Base-by-base conservation (phyloP, 352 stramenopile species). In the Pythium folliculosum region DNA sequence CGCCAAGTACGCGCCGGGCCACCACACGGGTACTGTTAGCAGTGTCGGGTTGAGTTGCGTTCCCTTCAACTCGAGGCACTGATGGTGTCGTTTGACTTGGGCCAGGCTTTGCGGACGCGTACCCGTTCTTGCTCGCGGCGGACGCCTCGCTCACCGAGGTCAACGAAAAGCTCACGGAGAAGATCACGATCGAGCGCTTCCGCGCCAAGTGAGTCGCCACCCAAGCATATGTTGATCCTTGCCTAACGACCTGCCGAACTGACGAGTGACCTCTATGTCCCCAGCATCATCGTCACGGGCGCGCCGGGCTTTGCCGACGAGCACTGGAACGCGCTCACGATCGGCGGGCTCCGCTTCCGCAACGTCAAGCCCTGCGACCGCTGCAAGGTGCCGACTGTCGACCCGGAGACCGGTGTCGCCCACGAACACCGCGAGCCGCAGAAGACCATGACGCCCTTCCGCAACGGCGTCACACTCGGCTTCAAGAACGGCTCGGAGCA, bases 151-250 rank as follows among this genome's bases (percentile, higher is more conserved):
- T 96, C 19, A 65, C 83, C 7, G 70, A 85, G 1, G 65, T 95
- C 38, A 92, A 92, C 60, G 69, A 73, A 23, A 67, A 64, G 10
- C 67, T 94, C 9, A 44, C 86, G 19, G 77, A 82, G 1, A 67
- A 77, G 1, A 72, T 94, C n/a, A 70, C 75, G 10, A 95, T 95
- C 72, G 86, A 90, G 30, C 85, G 86, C 6, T 96, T 96, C 64
- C 87, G 89, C 8, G 80, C 89, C 25, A 96, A 96, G 86, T 89
- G 25, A 44, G 25, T n/a, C n/a, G 22, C 23, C 21, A 30, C 8
- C 47, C 27, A 6, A 5, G 67, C 25, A 60, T 81, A 47, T 47
- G n/a, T n/a, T n/a, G n/a, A n/a, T n/a, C n/a, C n/a, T n/a, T n/a
- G n/a, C n/a, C n/a, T n/a, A n/a, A n/a, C n/a, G n/a, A n/a, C n/a